Evolutionary conservation across 2,329 filamentous ascomycete genomes (phyloP).

Genomic region (Canariomyces notabilis): DNA sequence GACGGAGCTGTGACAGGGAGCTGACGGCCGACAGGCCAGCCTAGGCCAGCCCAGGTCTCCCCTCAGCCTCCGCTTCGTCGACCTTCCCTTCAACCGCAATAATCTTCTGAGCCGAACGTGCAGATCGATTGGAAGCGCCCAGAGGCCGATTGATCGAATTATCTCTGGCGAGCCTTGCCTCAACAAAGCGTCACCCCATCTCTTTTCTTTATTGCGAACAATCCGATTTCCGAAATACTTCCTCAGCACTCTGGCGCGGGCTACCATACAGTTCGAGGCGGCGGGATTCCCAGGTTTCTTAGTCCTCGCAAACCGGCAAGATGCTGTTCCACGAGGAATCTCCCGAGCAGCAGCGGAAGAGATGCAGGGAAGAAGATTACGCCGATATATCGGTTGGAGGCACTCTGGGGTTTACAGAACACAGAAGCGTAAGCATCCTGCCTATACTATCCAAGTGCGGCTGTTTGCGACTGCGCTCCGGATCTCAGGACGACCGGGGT

Average conservation of each 20-base stretch:
- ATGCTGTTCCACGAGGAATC: slow-evolving; percentile 37
- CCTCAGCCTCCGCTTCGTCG: slow-evolving; percentile 1
- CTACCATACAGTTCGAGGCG: neutral
- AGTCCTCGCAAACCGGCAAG: slow-evolving; percentile 8
- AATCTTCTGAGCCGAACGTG: neutral
- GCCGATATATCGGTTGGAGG: slow-evolving; percentile 34
- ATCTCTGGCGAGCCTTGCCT: too few species aligned
- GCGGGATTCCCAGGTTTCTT: neutral
- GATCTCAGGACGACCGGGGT: neutral
- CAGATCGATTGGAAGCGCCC: too few species aligned
- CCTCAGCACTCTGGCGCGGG: too few species aligned
- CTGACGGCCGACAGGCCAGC: slow-evolving; percentile 1
- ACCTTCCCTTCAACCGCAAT: neutral
- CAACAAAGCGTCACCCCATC: too few species aligned
- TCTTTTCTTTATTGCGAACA: too few species aligned
- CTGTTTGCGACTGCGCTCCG: slow-evolving; percentile 15
- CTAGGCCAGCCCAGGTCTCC: slow-evolving; percentile 4
- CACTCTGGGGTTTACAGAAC: slow-evolving; percentile 43
- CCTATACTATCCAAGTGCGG: too few species aligned
- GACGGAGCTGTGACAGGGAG: neutral
- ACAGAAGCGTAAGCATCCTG: slow-evolving; percentile 41
- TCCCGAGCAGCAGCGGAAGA: slow-evolving; percentile 39
- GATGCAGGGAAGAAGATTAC: slow-evolving; percentile 41
- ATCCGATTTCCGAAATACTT: too few species aligned
- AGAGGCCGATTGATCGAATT: too few species aligned